These are phyloP conservation scores for Nitzschia palea DNA, from an alignment of 108 stramenopile species.

Conservation along the genomic window DNA sequence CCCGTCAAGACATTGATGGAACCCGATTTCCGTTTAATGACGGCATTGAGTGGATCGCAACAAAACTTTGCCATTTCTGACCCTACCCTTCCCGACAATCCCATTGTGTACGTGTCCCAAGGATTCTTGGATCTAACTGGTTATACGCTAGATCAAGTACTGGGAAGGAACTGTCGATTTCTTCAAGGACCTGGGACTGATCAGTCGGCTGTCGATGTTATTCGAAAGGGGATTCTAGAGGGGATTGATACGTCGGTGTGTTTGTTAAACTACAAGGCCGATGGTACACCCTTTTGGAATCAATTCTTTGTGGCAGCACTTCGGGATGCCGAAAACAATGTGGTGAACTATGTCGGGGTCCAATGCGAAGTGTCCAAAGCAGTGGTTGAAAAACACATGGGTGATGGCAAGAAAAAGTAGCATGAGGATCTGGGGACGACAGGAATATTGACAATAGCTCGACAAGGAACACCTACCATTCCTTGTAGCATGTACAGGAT, in stretches of 20 bases:
- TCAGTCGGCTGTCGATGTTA: constrained; percentile 80
- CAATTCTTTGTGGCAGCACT: constrained; percentile 97
- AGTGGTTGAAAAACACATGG: constrained; percentile 85
- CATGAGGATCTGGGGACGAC: no score
- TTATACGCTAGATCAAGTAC: constrained; percentile 90
- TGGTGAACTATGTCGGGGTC: constrained; percentile 96
- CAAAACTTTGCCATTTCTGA: constrained; percentile 99
- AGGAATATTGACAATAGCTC: no score
- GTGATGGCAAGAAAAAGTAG: constrained; percentile 51
- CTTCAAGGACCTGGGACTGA: constrained; percentile 96
- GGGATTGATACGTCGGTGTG: constrained; percentile 88
- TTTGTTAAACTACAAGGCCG: constrained; percentile 91
- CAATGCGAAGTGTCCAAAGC: constrained; percentile 94
- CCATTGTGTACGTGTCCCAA: constrained; percentile 92
- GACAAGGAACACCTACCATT: no score
- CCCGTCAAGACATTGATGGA: constrained; percentile 93
- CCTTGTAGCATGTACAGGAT: no score
- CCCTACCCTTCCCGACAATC: constrained; percentile 95
- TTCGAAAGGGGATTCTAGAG: constrained; percentile 81
- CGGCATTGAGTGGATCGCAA: constrained; percentile 81
- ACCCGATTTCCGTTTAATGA: constrained; percentile 87
- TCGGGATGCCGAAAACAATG: constrained; percentile 90
- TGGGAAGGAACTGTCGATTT: constrained; percentile 97
- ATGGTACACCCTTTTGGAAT: constrained; percentile 98
- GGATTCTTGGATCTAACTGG: constrained; percentile 95